Percentiles rank a stretch among this genome's conserved stretches.
Conservation (phyloP, 2,329 filamentous ascomycete species). For the Tolypocladium endophyticum region DNA sequence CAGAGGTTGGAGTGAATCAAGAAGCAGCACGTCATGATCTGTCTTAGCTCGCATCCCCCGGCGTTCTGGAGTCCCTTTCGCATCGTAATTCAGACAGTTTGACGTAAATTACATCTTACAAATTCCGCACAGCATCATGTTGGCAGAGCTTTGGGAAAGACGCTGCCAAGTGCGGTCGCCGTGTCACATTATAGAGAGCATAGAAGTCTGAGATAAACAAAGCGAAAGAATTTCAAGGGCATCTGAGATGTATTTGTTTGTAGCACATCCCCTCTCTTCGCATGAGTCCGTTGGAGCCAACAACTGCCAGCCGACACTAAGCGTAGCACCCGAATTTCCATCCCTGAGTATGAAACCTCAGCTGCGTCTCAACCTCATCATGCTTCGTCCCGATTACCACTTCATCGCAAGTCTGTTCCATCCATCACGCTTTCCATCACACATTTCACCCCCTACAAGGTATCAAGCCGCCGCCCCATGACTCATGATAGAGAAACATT, state of each 20-base stretch:
- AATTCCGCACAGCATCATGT: background rate
- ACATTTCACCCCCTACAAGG: background rate
- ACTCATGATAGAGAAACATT: conserved; percentile 1
- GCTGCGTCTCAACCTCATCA: background rate
- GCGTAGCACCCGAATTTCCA: background rate
- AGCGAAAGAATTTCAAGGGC: background rate
- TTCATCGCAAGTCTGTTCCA: background rate
- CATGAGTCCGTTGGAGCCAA: background rate
- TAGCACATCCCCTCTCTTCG: background rate
- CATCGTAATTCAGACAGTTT: background rate
- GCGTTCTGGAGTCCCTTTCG: background rate
- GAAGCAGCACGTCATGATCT: background rate
- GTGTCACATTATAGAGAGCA: background rate
- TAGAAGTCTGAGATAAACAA: background rate
- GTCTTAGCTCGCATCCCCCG: background rate
- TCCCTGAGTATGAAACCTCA: background rate
- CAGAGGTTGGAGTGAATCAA: conserved; percentile 32
- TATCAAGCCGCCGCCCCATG: conserved; percentile 2
- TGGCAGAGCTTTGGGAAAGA: background rate
- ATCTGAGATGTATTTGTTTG: background rate
- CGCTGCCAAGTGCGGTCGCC: background rate
- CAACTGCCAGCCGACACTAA: background rate
- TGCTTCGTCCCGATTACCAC: background rate
- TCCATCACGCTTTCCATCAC: background rate
- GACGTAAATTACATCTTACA: background rate